Evolutionary conservation across 2,329 filamentous ascomycete species (phyloP).

Genomic region (Phyllosticta citrichinensis): DNA sequence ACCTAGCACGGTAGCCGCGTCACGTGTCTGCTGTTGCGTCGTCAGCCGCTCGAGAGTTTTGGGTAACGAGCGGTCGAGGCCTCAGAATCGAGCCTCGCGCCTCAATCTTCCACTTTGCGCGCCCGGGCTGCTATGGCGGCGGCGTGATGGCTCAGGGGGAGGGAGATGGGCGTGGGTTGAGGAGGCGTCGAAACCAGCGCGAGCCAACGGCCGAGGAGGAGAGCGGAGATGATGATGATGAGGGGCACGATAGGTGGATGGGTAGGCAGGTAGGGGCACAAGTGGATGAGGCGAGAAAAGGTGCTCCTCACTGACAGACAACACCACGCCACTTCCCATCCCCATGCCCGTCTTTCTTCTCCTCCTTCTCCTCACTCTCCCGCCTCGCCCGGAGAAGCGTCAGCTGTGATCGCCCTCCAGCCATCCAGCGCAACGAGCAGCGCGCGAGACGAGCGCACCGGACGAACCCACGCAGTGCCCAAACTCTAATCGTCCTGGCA

Average conservation of each 20-base stretch:
- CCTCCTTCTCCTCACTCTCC: not conserved
- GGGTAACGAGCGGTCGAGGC: not conserved
- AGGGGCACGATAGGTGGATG: no score
- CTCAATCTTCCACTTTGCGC: not conserved
- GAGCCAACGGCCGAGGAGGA: not conserved
- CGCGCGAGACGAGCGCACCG: not conserved
- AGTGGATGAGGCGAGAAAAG: not conserved
- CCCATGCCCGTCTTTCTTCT: not conserved
- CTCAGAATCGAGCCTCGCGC: not conserved
- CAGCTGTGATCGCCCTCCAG: not conserved
- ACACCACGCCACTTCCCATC: not conserved
- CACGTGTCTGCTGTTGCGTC: not conserved
- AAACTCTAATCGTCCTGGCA: not conserved
- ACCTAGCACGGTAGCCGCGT: not conserved
- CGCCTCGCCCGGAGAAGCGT: not conserved
- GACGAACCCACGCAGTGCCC: not conserved
- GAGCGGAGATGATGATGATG: not conserved
- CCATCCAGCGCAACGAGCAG: not conserved
- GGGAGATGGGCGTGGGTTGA: no score
- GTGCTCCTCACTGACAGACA: not conserved
- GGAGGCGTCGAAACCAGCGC: not conserved
- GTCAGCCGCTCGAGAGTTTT: not conserved
- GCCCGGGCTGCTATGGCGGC: not conserved
- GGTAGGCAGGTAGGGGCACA: not conserved
- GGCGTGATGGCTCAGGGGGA: not conserved